These are phyloP conservation scores for Fusarium floridanum DNA, from an alignment of 2,329 filamentous ascomycete species.

Conservation along the genomic window DNA sequence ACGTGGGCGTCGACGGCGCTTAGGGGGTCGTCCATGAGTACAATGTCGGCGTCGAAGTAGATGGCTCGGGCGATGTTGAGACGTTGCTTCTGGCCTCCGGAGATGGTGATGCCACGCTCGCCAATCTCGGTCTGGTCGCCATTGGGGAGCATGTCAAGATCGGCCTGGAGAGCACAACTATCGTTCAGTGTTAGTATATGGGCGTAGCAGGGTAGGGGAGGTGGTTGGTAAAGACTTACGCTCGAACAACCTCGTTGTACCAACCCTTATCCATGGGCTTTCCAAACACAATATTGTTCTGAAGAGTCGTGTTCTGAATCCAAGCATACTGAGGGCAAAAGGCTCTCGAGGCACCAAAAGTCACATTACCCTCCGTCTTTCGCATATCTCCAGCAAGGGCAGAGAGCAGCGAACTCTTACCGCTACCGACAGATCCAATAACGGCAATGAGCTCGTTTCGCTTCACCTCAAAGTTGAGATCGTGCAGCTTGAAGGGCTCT, in stretches of 20 bases:
- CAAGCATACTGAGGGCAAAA: conserved; percentile 98
- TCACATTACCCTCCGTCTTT: conserved; percentile 79
- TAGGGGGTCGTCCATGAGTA: conserved; percentile 78
- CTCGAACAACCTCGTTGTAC: conserved; percentile 87
- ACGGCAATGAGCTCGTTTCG: conserved; percentile 84
- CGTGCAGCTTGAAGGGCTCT: conserved; percentile 79
- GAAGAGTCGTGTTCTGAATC: conserved; percentile 93
- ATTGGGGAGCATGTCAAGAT: conserved; percentile 92
- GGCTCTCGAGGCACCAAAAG: conserved; percentile 82
- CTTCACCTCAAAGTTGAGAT: conserved; percentile 75
- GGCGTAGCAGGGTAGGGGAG: background rate
- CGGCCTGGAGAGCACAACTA: conserved; percentile 83
- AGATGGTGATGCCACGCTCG: conserved; percentile 94
- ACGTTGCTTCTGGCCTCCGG: conserved; percentile 94
- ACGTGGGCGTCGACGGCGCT: conserved; percentile 79
- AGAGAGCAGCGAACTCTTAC: conserved; percentile 90
- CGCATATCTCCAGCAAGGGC: conserved; percentile 96
- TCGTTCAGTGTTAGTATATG: background rate
- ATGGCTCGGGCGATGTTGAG: conserved; percentile 91
- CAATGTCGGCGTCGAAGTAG: conserved; percentile 76
- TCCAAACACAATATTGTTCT: conserved; percentile 92
- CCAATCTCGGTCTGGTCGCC: conserved; percentile 94
- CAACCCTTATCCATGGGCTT: conserved; percentile 80
- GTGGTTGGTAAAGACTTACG: conserved; percentile 57
- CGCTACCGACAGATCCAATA: conserved; percentile 90